A percentile compares a stretch with the other conserved stretches of the same genome.
phyloP scores from a whole-genome alignment of 2,329 filamentous ascomycete genomes.

The Cladorrhinum sp. region DNA sequence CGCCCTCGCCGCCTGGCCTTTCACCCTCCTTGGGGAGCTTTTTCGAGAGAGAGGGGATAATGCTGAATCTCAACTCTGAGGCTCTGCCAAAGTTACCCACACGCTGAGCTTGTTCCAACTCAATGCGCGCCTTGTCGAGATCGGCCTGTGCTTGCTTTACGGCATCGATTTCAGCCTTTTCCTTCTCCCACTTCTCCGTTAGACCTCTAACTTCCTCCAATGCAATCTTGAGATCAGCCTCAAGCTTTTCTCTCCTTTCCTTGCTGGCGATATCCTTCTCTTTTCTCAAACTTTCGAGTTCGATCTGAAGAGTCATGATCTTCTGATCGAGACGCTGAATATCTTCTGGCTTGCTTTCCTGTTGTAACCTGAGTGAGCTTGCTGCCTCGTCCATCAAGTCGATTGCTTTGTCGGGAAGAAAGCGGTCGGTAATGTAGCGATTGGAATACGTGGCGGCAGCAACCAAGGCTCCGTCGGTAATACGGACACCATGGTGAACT shows the following conservation, averaged over 20 bases:
- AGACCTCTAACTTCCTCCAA: conserved; percentile 74
- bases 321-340: conserved; percentile 90
- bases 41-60: conserved; percentile 76
- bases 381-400: conserved; percentile 96
- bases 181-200: conserved; percentile 84
- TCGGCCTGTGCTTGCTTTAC: conserved; percentile 86
- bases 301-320: conserved; percentile 97
- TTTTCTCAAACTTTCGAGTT: conserved; percentile 89
- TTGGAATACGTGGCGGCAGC: conserved; percentile 91
- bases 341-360: conserved; percentile 94
- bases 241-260: conserved; percentile 82
- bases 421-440: conserved; percentile 93
- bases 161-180: conserved; percentile 77
- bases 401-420: conserved; percentile 94
- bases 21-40: conserved; percentile 75
- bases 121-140: conserved; percentile 79
- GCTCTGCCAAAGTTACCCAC: conserved; percentile 86
- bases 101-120: conserved; percentile 83
- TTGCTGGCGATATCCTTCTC: conserved; percentile 87
- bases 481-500: conserved; percentile 92
- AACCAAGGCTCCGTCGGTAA: conserved; percentile 87
- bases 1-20: conserved; percentile 41
- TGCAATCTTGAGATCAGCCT: conserved; percentile 70
- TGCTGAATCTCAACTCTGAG: conserved; percentile 85
- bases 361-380: conserved; percentile 82